A percentile compares a stretch with the other conserved stretches of the same genome.
These are phyloP conservation scores for Sporothrix globosa DNA, from an alignment of 2,329 filamentous ascomycete species.

Conservation along the genomic window DNA sequence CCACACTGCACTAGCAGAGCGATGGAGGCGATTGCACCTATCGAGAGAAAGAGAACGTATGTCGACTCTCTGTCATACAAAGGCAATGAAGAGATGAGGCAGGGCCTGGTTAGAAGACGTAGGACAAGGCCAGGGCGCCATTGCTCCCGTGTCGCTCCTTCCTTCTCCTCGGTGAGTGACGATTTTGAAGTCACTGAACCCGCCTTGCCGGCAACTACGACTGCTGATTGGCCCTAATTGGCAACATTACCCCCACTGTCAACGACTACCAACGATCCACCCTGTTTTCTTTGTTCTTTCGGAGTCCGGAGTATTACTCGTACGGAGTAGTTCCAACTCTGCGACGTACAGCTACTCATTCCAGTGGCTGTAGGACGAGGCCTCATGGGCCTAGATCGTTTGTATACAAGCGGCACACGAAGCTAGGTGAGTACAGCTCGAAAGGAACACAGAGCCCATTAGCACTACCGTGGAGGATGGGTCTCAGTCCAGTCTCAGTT, in stretches of 20 bases:
- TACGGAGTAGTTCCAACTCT: not conserved
- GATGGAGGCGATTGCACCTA: not conserved
- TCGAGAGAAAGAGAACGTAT: not conserved
- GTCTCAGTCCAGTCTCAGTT: not conserved
- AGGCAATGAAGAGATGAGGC: not conserved
- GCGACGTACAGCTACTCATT: not conserved
- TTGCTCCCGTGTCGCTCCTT: conserved; percentile 14
- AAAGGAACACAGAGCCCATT: conserved; percentile 10
- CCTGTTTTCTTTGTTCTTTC: not conserved
- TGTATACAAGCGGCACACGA: not conserved
- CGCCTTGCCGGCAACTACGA: not conserved
- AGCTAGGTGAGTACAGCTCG: not conserved
- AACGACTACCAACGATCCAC: conserved; percentile 1
- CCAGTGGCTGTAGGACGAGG: not conserved
- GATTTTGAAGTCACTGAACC: not conserved
- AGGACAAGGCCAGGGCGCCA: not conserved
- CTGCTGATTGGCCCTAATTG: conserved; percentile 6
- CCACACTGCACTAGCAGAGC: conserved; percentile 5
- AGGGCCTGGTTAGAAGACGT: not conserved
- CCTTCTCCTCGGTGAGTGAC: conserved; percentile 18
- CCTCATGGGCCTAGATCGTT: not conserved
- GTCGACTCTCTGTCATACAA: conserved; percentile 11
- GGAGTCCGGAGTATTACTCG: not conserved
- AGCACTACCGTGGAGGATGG: not conserved
- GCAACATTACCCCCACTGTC: not conserved